Evolutionary conservation across 1,139 yeast species (phyloP).

Genomic region (Candida freyschussii): DNA sequence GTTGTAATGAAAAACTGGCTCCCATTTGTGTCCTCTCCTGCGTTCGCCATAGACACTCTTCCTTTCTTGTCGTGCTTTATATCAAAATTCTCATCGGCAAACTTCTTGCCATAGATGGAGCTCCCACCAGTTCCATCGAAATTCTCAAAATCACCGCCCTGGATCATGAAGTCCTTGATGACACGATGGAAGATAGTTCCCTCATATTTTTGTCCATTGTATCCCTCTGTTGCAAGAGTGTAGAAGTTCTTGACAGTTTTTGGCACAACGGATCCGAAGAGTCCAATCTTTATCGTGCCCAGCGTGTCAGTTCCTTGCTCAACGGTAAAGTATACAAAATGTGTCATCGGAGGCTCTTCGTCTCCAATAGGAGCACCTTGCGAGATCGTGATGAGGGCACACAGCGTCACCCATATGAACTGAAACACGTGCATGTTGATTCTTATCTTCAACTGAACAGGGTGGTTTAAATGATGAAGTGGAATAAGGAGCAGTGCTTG

Average conservation of each 20-base stretch:
- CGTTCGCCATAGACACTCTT: conserved; percentile 74
- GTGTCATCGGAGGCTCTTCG: conserved; percentile 55
- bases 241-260: conserved; percentile 70
- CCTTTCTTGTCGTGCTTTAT: conserved; percentile 64
- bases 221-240: conserved; percentile 51
- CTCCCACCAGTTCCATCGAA: conserved; percentile 83
- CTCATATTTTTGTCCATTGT: conserved; percentile 51
- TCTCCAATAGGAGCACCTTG: conserved; percentile 6
- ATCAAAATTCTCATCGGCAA: conserved; percentile 66
- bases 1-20: conserved; percentile 77
- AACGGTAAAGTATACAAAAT: conserved; percentile 57
- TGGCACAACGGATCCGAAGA: conserved; percentile 72
- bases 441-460: too few species aligned
- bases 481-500: too few species aligned
- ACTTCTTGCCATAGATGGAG: conserved; percentile 65
- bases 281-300: conserved; percentile 66
- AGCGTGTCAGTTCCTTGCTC: conserved; percentile 51
- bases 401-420: conserved; percentile 8
- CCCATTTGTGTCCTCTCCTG: conserved; percentile 76
- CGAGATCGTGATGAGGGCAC: conserved; percentile 5
- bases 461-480: too few species aligned
- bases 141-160: conserved; percentile 84
- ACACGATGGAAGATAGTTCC: conserved; percentile 70
- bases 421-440: conserved; percentile 4
- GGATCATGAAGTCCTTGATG: conserved; percentile 72